Base-by-base conservation (phyloP, 2,329 filamentous ascomycete genomes). In the Aspergillus hortae region DNA sequence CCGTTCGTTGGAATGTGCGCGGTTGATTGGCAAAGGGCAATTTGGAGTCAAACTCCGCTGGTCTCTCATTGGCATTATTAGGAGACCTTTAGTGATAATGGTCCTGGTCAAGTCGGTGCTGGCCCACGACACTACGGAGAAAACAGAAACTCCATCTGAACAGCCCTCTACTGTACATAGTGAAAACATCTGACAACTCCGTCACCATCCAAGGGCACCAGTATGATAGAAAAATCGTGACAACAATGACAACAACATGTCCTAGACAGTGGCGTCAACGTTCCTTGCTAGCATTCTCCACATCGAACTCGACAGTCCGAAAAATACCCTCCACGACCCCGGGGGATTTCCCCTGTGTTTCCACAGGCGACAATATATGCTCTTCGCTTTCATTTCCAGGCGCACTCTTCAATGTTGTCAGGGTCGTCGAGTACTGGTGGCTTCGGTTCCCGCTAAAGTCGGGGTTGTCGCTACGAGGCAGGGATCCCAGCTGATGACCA, bases 231-330 rank as follows among this genome's bases (percentile, higher is more conserved):
- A 6, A 38, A 11, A 42, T 42, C n/a, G 40, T 12, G 11, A 9
- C 11, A 7, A 10, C 11, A 23, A 42, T 2, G 6, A 23, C 11
- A 21, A 5, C 5, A 17, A 12, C 40, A 42, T 23, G 6, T 23
- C 23, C 6, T 23, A 23, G 23, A 5, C 23, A 23, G 5, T 23
- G 23, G 19, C 19, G 14, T 42, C 40, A 42, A 2, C 17, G 40
- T 23, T 43, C 32, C 40, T n/a, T 23, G 9, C 44, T 52, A 6
- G 54, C 52, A 33, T 64, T 59, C 19, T 64, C 58, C 35, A 66
- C 54, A 17, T 66, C 59, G 45, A 66, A 64, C 50, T 62, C 60
- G 21, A 65, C 58, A 1, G 63, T 66, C 10, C 57, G 61, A 32
- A 65, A 43, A 40, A 66, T 66, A 14, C 61, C 62, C 14, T 63